phyloP scores from a whole-genome alignment of 2,329 filamentous ascomycete genomes.

The Sporothrix globosa region DNA sequence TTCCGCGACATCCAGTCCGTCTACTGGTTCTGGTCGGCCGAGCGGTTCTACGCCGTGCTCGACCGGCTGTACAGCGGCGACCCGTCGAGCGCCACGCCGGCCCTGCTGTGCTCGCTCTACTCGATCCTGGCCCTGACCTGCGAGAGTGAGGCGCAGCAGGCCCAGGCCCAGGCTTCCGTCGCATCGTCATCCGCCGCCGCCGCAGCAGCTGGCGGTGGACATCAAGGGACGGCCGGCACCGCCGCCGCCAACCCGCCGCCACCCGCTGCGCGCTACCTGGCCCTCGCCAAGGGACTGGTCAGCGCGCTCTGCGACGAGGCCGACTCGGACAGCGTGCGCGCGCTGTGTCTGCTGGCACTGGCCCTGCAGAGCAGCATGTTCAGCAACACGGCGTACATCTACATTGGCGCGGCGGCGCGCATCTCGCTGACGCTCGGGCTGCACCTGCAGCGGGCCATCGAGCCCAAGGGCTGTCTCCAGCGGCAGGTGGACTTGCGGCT shows the following conservation, averaged over 20 bases:
- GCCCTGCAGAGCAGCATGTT: constrained; percentile 39
- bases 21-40: constrained; percentile 41
- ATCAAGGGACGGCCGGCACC: too few relatives aligned
- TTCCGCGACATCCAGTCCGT: constrained; percentile 40
- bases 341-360: constrained; percentile 39
- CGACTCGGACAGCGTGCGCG: constrained; percentile 40
- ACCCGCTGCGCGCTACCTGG: constrained; percentile 37
- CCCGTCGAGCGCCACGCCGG: constrained; percentile 36
- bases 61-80: constrained; percentile 40
- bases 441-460: constrained; percentile 37
- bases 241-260: neutral
- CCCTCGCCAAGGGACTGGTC: constrained; percentile 39
- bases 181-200: too few relatives aligned
- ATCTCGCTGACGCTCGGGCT: constrained; percentile 40
- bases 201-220: too few relatives aligned
- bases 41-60: constrained; percentile 39
- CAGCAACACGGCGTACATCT: constrained; percentile 40
- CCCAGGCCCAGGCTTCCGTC: neutral
- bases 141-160: constrained; percentile 38
- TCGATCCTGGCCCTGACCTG: constrained; percentile 40
- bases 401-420: constrained; percentile 39
- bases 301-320: constrained; percentile 39
- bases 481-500: constrained; percentile 39
- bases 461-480: constrained; percentile 38
- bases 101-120: constrained; percentile 40